Evolutionary conservation across 768 basidiomycete genomes (phyloP), one percentile per base, ranked within the genome.

Genomic region (Russula foetens): DNA sequence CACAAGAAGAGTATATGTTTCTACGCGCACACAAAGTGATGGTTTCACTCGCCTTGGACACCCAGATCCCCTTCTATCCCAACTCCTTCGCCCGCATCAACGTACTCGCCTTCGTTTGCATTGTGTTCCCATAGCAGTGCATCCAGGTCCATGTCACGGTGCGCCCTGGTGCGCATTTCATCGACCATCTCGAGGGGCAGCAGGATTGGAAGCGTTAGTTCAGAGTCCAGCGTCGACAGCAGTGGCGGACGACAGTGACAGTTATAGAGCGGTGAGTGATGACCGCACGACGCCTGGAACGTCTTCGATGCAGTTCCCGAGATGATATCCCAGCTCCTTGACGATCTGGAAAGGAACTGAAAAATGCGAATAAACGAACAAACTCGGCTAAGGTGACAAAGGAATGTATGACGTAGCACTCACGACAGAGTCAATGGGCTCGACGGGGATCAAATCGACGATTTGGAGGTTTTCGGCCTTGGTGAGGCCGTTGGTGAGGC

Each of bases 391-490:
- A n/a, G n/a, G n/a, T n/a, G n/a, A n/a, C n/a, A n/a, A n/a, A n/a
- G n/a, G n/a, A n/a, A n/a, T n/a, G n/a, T n/a, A n/a, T n/a, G n/a
- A n/a, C n/a, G 50, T 35, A 12, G 35, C 35, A 35, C 35, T 7
- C 14, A 35, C 35, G 9, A 35, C 9, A 11, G 8, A 35, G 35
- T 94, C 91, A 26, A 96, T 90, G 0, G 84, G 77, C 49, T 84
- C 79, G 7, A 83, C 85, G 2, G 95, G 95, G 0, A 85, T 87
- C 6, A 96, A 78, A 68, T 98, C 97, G n/a, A 92, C 85, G 38
- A 97, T 79, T 68, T 95, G 92, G 3, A 97, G 78, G 69, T 94
- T 93, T 77, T 98, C 95, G 3, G 88, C 84, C 67, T 95, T 97
- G 2, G 92, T 94, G 63, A 97, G 75, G 35, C 81, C 79, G n/a